phyloP scores from a whole-genome alignment of 305 asterid species.

The Plantago coronopus region DNA sequence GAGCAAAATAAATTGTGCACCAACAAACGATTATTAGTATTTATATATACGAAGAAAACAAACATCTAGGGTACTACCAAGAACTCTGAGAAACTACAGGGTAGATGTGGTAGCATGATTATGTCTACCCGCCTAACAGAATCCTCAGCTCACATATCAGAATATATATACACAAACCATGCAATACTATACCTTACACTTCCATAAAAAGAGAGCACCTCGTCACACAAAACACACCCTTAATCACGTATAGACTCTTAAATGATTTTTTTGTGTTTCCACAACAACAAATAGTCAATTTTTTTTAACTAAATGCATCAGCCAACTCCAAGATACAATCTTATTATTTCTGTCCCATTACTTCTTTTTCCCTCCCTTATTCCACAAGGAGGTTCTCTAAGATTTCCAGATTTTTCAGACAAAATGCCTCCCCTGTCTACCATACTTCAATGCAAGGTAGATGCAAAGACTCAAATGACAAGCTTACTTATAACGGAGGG shows the following conservation, averaged over 20 bases:
- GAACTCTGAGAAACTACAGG: neutral
- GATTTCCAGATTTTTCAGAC: slow-evolving; percentile 17
- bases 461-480: slow-evolving; percentile 51
- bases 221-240: neutral
- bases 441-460: slow-evolving; percentile 29
- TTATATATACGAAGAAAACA: neutral
- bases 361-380: neutral
- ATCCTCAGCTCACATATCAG: neutral
- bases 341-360: neutral
- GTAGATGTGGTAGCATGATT: neutral
- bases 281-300: neutral
- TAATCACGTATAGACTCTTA: neutral
- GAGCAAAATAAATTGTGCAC: neutral
- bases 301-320: neutral
- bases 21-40: neutral
- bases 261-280: neutral
- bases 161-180: neutral
- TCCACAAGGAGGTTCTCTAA: neutral
- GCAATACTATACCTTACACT: neutral
- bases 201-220: neutral
- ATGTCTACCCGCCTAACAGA: neutral
- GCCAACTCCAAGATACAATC: neutral
- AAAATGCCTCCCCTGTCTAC: slow-evolving; percentile 29
- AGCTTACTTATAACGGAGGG: slow-evolving; percentile 75
- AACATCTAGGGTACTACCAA: neutral